Evolutionary conservation across 768 basidiomycete genomes (phyloP), one percentile per base, ranked within the genome.

Genomic region (Pisolithus marmoratus): DNA sequence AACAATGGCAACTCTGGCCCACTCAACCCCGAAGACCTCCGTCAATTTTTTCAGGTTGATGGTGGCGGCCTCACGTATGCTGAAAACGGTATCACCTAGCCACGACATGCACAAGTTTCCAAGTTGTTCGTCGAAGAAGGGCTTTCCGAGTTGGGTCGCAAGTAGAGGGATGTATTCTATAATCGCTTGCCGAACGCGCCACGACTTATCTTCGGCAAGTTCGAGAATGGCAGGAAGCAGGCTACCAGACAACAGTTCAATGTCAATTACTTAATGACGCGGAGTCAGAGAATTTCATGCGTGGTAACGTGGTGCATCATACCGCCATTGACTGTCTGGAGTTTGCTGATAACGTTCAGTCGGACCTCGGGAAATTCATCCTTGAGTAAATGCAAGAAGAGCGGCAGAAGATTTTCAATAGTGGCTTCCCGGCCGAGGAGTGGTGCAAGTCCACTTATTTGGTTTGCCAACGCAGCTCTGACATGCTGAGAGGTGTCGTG

Each of bases 101-200:
- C 96, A 99, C 8, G 90, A 91, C 94, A 99, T 96, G 77, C 96
- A 99, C 26, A 99, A 76, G 62, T 90, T 93, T 24, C 90, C 91
- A 41, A 99, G 82, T 67, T 95, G 92, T 62, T 98, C 96, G 69
- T 99, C 94, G 67, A 99, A 99, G 74, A 98, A 98, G 24, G 86
- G 77, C 61, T 91, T 91, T 49, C 96, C 96, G 51, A 99, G 81
- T 67, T 99, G 96, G n/a, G 87, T 94, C 40, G 96, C 94, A 43
- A 99, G 86, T 20, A 98, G 82, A n/a, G 96, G 96, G 60, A 99
- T 90, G 73, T 99, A 97, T 71, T 98, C 96, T 70, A 99, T 99
- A 74, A 99, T 98, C 8, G 96, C 96, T 70, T 99, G 96, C 60
- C 96, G 87, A 19, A 99, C 95, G 26, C 96, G 88, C 96, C 96